Percentiles rank a stretch among this genome's conserved stretches.
These are phyloP conservation scores for Ustilago hordei DNA, from an alignment of 1,284 basidiomycete species.

Conservation along the genomic window DNA sequence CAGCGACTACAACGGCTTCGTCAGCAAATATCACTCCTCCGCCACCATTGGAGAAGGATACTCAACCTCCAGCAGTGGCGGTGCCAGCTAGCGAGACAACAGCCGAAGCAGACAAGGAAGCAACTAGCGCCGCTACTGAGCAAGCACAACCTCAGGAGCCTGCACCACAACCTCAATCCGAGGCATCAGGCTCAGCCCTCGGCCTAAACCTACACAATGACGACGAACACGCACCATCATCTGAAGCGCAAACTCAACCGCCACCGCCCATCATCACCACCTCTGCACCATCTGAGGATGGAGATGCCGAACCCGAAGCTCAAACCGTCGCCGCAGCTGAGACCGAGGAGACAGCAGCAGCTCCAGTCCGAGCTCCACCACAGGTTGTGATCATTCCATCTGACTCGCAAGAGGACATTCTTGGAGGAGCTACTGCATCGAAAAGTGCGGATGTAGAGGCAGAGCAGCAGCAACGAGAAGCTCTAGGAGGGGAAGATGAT, in stretches of 20 bases:
- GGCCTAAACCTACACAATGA: constrained; percentile 16
- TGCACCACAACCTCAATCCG: neutral
- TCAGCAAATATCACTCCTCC: constrained; percentile 12
- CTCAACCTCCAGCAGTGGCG: neutral
- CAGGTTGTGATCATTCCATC: constrained; percentile 39
- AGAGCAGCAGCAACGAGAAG: neutral
- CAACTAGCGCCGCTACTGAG: neutral
- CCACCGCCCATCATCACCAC: constrained; percentile 43
- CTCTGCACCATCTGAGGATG: constrained; percentile 38
- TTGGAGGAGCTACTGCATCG: neutral
- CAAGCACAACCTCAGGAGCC: neutral
- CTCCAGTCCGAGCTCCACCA: constrained; percentile 18
- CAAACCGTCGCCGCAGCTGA: neutral
- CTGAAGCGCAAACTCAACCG: neutral
- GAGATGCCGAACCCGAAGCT: constrained; percentile 8
- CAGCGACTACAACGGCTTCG: neutral
- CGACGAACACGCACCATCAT: constrained; percentile 2
- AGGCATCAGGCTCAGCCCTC: constrained; percentile 30
- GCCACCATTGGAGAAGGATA: constrained; percentile 36
- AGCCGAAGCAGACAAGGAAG: neutral
- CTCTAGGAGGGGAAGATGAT: neutral
- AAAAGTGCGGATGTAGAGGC: neutral
- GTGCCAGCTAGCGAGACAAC: neutral
- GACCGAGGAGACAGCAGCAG: neutral
- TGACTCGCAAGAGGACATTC: constrained; percentile 19